Conservation (phyloP, 352 stramenopile species). For the Nothophytophthora sp. region DNA sequence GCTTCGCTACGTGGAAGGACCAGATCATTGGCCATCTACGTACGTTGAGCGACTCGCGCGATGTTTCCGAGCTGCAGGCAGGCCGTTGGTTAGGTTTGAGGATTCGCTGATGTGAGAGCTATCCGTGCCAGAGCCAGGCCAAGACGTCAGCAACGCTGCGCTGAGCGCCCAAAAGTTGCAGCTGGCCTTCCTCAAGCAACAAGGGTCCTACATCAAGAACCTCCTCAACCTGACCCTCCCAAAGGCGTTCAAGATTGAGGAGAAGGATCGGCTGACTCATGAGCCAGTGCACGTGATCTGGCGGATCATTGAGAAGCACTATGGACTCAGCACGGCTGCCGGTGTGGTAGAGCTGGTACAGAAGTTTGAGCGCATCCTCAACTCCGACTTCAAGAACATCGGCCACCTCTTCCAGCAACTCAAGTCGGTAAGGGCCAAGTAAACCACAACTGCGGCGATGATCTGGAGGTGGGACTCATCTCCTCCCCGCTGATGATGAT, state of each 20-base stretch:
- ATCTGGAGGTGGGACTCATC: background rate
- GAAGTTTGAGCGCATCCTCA: background rate
- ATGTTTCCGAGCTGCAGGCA: background rate
- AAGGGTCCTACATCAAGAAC: constrained; percentile 9
- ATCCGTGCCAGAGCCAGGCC: background rate
- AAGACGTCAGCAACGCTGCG: background rate
- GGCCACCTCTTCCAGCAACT: background rate
- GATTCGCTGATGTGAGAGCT: background rate
- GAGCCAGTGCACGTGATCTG: constrained; percentile 5
- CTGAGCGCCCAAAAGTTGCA: background rate
- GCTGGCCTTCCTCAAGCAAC: background rate
- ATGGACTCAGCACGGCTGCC: background rate
- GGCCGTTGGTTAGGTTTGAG: background rate
- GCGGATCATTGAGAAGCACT: background rate
- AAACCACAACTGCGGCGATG: background rate
- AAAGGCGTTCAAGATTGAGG: background rate
- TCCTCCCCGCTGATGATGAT: background rate
- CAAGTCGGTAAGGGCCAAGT: background rate
- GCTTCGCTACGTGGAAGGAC: background rate
- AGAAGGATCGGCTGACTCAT: background rate
- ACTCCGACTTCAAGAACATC: constrained; percentile 2
- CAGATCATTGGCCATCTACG: background rate
- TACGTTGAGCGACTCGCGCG: background rate
- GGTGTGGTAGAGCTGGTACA: background rate
- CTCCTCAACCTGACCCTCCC: constrained; percentile 1